Evolutionary conservation across 768 basidiomycete genomes (phyloP), one percentile per base, ranked within the genome.

Genomic region (Sporobolomyces roseus): DNA sequence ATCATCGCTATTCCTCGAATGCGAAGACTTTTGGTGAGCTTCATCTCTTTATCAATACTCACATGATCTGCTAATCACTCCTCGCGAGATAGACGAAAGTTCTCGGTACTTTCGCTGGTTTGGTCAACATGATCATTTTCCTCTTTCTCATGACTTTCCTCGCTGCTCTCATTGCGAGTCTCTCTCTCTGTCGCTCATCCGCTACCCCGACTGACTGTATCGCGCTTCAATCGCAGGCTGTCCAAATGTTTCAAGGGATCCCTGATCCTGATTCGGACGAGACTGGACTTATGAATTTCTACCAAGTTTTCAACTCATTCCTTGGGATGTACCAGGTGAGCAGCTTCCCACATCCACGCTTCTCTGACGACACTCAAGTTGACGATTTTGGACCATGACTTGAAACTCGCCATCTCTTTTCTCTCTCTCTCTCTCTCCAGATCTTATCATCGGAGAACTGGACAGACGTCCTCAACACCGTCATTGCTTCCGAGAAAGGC

Each of bases 371-470:
- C 30, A 17, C 52, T 50, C 10, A n/a, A 8, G 49, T 16, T 9
- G n/a, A 13, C 9, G 38, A 36, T 29, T 5, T 23, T 12, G 19
- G 14, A 19, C 43, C 49, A 6, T 55, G 51, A 16, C 23, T 38
- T 12, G 27, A 84, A n/a, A n/a, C n/a, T n/a, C n/a, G n/a, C n/a
- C n/a, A n/a, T n/a, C n/a, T n/a, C n/a, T n/a, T n/a, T n/a, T n/a
- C n/a, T n/a, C n/a, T n/a, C n/a, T n/a, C n/a, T n/a, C n/a, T n/a
- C n/a, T n/a, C n/a, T n/a, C n/a, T n/a, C n/a, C n/a, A 93, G 78
- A 82, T 97, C 2, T 89, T 91, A 79, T 91, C 91, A 0, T 90
- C 90, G 0, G 94, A 98, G 79, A 91, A 96, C 78, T 98, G 94
- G 93, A 86, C 88, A n/a, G 81, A 84, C 70, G 82, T 90, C 10